These are phyloP conservation scores for Colletotrichum lini DNA, from an alignment of 2,329 filamentous ascomycete genomes.

Conservation along the genomic window DNA sequence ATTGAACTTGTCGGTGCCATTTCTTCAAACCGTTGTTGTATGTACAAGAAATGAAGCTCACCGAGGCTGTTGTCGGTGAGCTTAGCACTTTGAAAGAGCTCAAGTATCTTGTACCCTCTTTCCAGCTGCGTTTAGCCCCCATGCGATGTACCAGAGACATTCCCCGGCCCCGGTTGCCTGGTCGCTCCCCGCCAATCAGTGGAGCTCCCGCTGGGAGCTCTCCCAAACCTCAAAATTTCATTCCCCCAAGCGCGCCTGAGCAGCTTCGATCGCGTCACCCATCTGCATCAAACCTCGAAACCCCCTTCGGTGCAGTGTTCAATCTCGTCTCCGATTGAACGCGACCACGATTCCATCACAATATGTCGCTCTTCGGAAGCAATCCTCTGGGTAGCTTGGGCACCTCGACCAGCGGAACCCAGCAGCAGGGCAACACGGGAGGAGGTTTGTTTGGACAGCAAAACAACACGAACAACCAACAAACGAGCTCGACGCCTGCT, in stretches of 20 bases:
- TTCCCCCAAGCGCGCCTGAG: slow-evolving; percentile 35
- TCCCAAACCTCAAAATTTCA: slow-evolving; percentile 41
- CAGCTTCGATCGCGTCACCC: slow-evolving; percentile 16
- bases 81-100: not conserved
- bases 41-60: slow-evolving; percentile 3
- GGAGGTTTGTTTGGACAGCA: slow-evolving; percentile 44
- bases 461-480: slow-evolving; percentile 34
- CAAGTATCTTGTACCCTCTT: not conserved
- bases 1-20: not conserved
- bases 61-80: slow-evolving; percentile 25
- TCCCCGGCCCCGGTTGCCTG: slow-evolving; percentile 33
- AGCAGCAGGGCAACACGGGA: slow-evolving; percentile 36
- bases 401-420: slow-evolving; percentile 32
- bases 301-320: slow-evolving; percentile 17
- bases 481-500: slow-evolving; percentile 45
- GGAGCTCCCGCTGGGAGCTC: slow-evolving; percentile 41
- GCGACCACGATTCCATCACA: slow-evolving; percentile 15
- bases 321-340: slow-evolving; percentile 18
- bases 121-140: not conserved
- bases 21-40: not conserved
- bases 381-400: slow-evolving; percentile 44
- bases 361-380: slow-evolving; percentile 44
- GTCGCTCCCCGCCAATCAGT: slow-evolving; percentile 42
- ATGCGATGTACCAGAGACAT: slow-evolving; percentile 4
- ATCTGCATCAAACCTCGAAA: slow-evolving; percentile 9